phyloP scores from a whole-genome alignment of 75 land plant species.

The Pinus taeda region DNA sequence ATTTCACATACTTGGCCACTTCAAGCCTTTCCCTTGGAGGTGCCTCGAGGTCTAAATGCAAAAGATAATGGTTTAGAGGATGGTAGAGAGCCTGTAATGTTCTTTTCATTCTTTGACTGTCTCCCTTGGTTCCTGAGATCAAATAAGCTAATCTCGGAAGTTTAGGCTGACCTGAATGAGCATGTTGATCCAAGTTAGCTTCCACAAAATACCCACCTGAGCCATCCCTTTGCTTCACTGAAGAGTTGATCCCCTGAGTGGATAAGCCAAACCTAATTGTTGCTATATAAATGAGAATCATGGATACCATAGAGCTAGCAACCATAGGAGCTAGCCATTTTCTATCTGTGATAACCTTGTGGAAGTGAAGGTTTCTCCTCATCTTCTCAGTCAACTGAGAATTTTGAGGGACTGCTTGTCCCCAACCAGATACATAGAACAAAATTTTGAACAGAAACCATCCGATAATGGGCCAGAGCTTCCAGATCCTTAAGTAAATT shows the following conservation, averaged over 20 bases:
- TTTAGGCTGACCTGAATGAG: slow-evolving; percentile 11
- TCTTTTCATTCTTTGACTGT: slow-evolving; percentile 83
- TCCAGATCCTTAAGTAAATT: no score
- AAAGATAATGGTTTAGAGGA: slow-evolving; percentile 81
- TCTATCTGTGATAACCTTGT: background rate
- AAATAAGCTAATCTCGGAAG: slow-evolving; percentile 85
- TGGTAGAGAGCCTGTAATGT: slow-evolving; percentile 89
- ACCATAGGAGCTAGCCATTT: slow-evolving; percentile 5
- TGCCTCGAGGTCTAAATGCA: slow-evolving; percentile 94
- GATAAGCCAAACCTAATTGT: slow-evolving; percentile 25
- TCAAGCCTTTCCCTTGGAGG: slow-evolving; percentile 84
- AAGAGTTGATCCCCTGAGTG: slow-evolving; percentile 21
- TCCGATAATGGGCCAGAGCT: no score
- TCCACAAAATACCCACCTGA: slow-evolving; percentile 41
- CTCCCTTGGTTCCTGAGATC: slow-evolving; percentile 92
- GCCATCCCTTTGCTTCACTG: slow-evolving; percentile 24
- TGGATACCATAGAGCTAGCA: background rate
- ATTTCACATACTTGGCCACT: slow-evolving; percentile 65
- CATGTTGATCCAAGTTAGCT: slow-evolving; percentile 21
- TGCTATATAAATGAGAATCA: background rate
- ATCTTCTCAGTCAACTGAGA: background rate
- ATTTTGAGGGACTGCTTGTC: background rate
- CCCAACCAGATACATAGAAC: no score
- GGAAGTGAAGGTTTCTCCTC: background rate
- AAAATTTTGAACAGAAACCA: no score